Base-by-base conservation (phyloP, 148 eudicot genomes). In the Fagopyrum tataricum region DNA sequence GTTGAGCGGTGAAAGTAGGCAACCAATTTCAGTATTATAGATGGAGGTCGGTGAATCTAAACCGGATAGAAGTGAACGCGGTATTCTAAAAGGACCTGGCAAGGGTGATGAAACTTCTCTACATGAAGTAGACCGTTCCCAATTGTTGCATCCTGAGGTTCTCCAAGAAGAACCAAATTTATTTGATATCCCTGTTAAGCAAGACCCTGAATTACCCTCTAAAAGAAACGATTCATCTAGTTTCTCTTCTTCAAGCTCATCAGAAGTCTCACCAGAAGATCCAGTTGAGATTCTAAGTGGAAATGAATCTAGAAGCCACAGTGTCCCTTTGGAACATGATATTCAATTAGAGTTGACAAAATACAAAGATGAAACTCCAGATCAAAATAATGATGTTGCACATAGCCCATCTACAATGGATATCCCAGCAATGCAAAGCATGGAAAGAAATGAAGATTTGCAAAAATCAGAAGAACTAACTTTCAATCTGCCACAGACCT, bases 371-470 rank as follows among this genome's bases (percentile, higher is more conserved):
- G 42, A n/a, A n/a, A 61, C 15, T 52, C 18, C 53, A 5, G 26
- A 2, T 58, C 26, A 40, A 74, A 26, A 24, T 72, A 77, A 81
- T 26, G 76, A 78, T 49, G 12, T 58, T 64, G 49, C 76, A 26
- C 48, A 44, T 59, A 74, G 6, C 23, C 7, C 71, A 24, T 76
- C 80, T 23, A 73, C 76, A 4, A 72, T 75, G 58, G 73, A 70
- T 64, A 71, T 31, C 6, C 94, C 89, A 11, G 20, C 85, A 9
- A 7, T 67, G 20, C 94, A 89, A 75, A 71, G 72, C 4, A 87
- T 87, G 91, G 82, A 79, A 37, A 76, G 84, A 75, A 39, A 72
- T n/a, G 86, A 51, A 15, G 78, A 4, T 2, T 85, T 78, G 3
- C 55, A 46, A 3, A 75, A 62, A 58, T 51, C 72, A 5, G 74